Percentiles rank a stretch among this genome's conserved stretches.
These are phyloP conservation scores for Nasturtium officinale DNA, from an alignment of 345 rosid species.

Conservation along the genomic window DNA sequence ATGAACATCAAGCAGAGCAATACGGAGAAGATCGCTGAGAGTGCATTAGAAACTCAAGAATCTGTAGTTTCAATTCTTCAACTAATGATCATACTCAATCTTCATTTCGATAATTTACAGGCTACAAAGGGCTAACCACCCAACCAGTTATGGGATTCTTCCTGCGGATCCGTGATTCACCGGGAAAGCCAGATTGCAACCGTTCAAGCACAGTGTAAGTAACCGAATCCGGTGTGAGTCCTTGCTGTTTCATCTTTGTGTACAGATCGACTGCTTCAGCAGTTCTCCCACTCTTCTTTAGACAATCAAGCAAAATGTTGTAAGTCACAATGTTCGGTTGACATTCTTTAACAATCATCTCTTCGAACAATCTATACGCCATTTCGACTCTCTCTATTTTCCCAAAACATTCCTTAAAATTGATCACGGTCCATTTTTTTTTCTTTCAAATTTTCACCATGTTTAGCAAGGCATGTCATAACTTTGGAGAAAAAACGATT, in stretches of 20 bases:
- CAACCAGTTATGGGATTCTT: conserved; percentile 89
- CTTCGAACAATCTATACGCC: conserved; percentile 78
- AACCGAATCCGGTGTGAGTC: conserved; percentile 81
- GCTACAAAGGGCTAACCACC: conserved; percentile 72
- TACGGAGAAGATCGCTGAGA: neutral
- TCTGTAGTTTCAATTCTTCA: conserved; percentile 13
- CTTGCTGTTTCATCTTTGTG: conserved; percentile 73
- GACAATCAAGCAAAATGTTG: conserved; percentile 85
- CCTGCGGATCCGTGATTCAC: conserved; percentile 69
- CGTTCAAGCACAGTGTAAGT: conserved; percentile 77
- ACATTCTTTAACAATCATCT: conserved; percentile 83
- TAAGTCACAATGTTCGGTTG: conserved; percentile 86
- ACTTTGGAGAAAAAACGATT: too few species aligned
- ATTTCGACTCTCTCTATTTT: conserved; percentile 86
- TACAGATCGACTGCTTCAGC: conserved; percentile 85
- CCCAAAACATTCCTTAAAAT: conserved; percentile 70
- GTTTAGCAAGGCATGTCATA: too few species aligned
- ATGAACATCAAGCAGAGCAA: conserved; percentile 4
- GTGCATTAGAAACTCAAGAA: conserved; percentile 3
- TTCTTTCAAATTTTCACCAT: neutral
- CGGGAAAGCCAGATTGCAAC: conserved; percentile 71
- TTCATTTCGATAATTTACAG: neutral
- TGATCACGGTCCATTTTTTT: neutral
- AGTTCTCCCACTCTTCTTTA: conserved; percentile 79
- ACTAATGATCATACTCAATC: neutral